These are phyloP conservation scores for Colletotrichum simmondsii DNA, from an alignment of 2,329 filamentous ascomycete species.

Conservation along the genomic window DNA sequence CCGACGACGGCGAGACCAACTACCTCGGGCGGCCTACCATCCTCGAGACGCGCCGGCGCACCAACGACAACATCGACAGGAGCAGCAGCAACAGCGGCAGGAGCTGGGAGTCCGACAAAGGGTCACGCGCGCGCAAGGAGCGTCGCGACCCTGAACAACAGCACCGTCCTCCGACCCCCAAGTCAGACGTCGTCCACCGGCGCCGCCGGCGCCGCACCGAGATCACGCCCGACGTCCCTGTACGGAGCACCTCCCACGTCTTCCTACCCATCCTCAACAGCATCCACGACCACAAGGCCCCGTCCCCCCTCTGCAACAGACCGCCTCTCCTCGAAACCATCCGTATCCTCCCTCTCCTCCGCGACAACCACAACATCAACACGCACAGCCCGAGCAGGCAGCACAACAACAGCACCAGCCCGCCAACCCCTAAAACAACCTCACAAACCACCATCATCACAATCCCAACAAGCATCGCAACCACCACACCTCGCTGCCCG, in stretches of 20 bases:
- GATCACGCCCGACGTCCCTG: slow-evolving; percentile 18
- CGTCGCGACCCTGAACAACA: slow-evolving; percentile 49
- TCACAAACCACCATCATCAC: slow-evolving; percentile 49
- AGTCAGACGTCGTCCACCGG: slow-evolving; percentile 41
- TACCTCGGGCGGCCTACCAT: slow-evolving; percentile 41
- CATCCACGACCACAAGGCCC: slow-evolving; percentile 2
- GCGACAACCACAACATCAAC: slow-evolving; percentile 18
- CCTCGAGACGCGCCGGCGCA: slow-evolving; percentile 1
- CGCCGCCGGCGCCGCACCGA: slow-evolving; percentile 28
- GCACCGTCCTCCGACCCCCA: slow-evolving; percentile 53
- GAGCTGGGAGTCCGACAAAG: slow-evolving; percentile 29
- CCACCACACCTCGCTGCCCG: slow-evolving; percentile 2
- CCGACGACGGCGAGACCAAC: slow-evolving; percentile 38
- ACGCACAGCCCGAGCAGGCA: slow-evolving; percentile 9
- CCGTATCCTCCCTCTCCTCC: slow-evolving; percentile 7
- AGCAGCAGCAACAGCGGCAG: not conserved
- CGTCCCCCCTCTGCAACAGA: slow-evolving; percentile 13
- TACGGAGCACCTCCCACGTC: slow-evolving; percentile 19
- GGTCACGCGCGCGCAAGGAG: slow-evolving; percentile 54
- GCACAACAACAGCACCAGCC: slow-evolving; percentile 26
- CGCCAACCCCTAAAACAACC: not conserved
- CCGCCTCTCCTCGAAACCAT: slow-evolving; percentile 7
- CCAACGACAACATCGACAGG: slow-evolving; percentile 25
- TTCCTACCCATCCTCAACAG: not conserved
- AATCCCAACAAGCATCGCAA: slow-evolving; percentile 45